A percentile compares a stretch with the other conserved stretches of the same genome.
These are phyloP conservation scores for Cordyceps cateniannulata DNA, from an alignment of 2,329 filamentous ascomycete species.

Conservation along the genomic window DNA sequence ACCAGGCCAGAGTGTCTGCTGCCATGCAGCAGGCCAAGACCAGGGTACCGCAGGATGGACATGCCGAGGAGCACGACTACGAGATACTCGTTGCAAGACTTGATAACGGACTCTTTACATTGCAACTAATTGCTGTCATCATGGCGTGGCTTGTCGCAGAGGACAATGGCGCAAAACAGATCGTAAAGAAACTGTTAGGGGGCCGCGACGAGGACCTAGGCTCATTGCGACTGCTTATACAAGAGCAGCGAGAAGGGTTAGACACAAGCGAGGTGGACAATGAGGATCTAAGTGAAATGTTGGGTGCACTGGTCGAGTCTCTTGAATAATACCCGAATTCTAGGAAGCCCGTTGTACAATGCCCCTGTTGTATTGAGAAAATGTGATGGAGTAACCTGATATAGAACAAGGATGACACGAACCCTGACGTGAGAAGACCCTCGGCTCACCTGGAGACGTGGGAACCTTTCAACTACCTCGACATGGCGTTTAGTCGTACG, in stretches of 20 bases:
- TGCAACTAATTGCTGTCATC: conserved; percentile 79
- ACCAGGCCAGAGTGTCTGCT: conserved; percentile 55
- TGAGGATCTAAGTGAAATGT: conserved; percentile 51
- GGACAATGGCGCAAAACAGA: conserved; percentile 66
- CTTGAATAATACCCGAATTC: conserved; percentile 25
- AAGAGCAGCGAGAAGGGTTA: conserved; percentile 48
- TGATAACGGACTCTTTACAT: conserved; percentile 75
- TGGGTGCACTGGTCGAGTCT: conserved; percentile 46
- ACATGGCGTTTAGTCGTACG: not conserved
- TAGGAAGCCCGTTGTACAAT: not conserved
- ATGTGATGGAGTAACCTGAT: conserved; percentile 4
- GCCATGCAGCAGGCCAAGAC: conserved; percentile 42
- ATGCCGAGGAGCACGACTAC: conserved; percentile 49
- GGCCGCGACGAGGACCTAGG: conserved; percentile 61
- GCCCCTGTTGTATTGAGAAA: not conserved
- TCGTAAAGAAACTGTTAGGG: conserved; percentile 56
- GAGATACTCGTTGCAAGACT: conserved; percentile 71
- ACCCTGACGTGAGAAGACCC: not conserved
- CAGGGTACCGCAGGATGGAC: conserved; percentile 14
- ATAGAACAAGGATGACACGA: conserved; percentile 3
- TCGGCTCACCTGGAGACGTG: not conserved
- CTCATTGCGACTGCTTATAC: conserved; percentile 59
- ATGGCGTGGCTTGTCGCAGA: conserved; percentile 90
- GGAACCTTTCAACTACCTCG: not conserved
- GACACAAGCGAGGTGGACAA: conserved; percentile 53